Evolutionary conservation across 768 basidiomycete genomes (phyloP).

Genomic region (Tulasnella sp.): DNA sequence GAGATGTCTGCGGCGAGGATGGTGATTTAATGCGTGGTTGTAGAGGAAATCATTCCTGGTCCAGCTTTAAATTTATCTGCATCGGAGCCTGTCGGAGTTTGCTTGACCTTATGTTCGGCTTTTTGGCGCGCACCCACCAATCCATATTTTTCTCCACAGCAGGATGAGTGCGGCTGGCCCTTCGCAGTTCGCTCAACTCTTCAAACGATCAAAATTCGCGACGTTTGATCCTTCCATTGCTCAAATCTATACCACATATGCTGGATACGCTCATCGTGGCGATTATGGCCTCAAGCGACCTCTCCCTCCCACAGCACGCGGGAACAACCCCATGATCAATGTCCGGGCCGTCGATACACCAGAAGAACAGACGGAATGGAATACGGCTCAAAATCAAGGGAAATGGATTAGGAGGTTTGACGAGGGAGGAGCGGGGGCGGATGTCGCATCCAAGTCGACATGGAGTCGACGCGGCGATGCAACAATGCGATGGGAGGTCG

Average conservation of each 20-base stretch:
- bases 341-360: slow-evolving; percentile 59
- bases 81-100: background rate
- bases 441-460: background rate
- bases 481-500: slow-evolving; percentile 12
- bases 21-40: slow-evolving; percentile 17
- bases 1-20: slow-evolving; percentile 1
- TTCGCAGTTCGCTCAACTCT: slow-evolving; percentile 64
- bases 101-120: background rate
- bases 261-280: slow-evolving; percentile 61
- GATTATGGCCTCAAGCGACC: slow-evolving; percentile 84
- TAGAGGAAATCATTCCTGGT: background rate
- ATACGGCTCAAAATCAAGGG: slow-evolving; percentile 52
- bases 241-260: slow-evolving; percentile 65
- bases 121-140: background rate
- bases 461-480: background rate
- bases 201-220: slow-evolving; percentile 75
- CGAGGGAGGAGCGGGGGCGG: slow-evolving; percentile 39
- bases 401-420: slow-evolving; percentile 57
- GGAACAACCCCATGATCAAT: slow-evolving; percentile 52
- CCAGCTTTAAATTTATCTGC: background rate
- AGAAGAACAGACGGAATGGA: slow-evolving; percentile 72
- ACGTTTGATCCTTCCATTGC: slow-evolving; percentile 64
- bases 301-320: slow-evolving; percentile 43
- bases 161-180: slow-evolving; percentile 30
- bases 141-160: background rate